Evolutionary conservation across 345 rosid species (phyloP).

Genomic region (Lumnitzera littorea): DNA sequence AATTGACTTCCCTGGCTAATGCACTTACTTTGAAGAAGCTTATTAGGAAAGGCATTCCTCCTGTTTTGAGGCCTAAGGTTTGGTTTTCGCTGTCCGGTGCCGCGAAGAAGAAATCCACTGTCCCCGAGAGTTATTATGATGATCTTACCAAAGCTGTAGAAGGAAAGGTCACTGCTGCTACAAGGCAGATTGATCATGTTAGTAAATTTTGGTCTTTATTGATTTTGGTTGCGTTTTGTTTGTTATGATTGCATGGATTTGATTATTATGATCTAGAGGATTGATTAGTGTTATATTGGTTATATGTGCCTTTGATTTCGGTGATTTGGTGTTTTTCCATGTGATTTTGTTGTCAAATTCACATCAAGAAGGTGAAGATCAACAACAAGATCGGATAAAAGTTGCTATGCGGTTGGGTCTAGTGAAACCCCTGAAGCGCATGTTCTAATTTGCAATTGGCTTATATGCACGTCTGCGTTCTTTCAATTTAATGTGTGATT

Average conservation of each 20-base stretch:
- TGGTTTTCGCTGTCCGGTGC: conserved; percentile 99
- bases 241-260: neutral
- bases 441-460: too few relatives aligned
- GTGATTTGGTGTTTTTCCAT: too few relatives aligned
- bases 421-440: too few relatives aligned
- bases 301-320: too few relatives aligned
- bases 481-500: too few relatives aligned
- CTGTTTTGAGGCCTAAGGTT: conserved; percentile 90
- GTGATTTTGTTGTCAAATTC: too few relatives aligned
- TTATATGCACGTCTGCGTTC: too few relatives aligned
- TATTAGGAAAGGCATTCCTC: conserved; percentile 96
- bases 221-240: neutral
- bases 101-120: conserved; percentile 98
- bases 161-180: conserved; percentile 89
- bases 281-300: too few relatives aligned
- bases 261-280: neutral
- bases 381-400: too few relatives aligned
- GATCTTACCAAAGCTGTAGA: conserved; percentile 89
- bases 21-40: conserved; percentile 83
- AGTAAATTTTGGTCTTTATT: conserved; percentile 24
- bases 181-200: conserved; percentile 96
- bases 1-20: conserved; percentile 67
- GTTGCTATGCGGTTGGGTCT: too few relatives aligned
- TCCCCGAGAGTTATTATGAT: conserved; percentile 87
- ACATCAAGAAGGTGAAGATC: too few relatives aligned